Base-by-base conservation (phyloP, 257 asterid genomes). In the Anisodus tanguticus region DNA sequence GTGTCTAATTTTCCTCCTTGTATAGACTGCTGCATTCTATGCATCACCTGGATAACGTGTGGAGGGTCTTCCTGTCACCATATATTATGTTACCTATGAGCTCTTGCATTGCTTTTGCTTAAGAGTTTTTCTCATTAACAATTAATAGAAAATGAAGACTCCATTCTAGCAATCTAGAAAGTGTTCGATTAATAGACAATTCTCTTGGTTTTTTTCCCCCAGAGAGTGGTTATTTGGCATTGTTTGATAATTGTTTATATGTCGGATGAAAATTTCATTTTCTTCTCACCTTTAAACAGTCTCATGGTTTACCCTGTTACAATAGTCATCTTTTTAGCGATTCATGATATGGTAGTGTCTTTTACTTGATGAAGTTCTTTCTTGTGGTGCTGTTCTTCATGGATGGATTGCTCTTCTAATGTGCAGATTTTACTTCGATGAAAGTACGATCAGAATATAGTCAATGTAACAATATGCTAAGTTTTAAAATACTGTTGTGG, bases 341-440 rank as follows among this genome's bases (percentile, higher is more conserved):
- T 76, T 76, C 16, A 69, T 39, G 63, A 13, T 26, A 51, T 51
- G 63, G 47, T 22, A 76, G 13, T 51, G 81, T 76, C 47, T 13
- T 76, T 76, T 76, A 51, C 51, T 51, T 76, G 47, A 19, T 26
- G 45, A 76, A 51, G 10, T 76, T 76, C 26, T 76, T 51, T 26
- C 19, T 51, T 51, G 8, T 76, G 45, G 60, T 74, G 80, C 60
- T 74, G 62, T 49, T 74, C 59, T 74, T 74, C 80, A 49, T 49
- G 81, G 47, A 51, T 31, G 49, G 63, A 54, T 76, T 76, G 64
- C 64, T 76, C 47, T 76, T 76, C 47, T 76, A 45, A 12, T 26
- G 10, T 76, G 81, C 47, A 12, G 51, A 51, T 76, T 26, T 76
- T 47, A 74, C n/a, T 74, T 49, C 7, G 43, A 74, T 15, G 0